Base-by-base conservation (phyloP, 768 basidiomycete species). In the Vararia minispora region DNA sequence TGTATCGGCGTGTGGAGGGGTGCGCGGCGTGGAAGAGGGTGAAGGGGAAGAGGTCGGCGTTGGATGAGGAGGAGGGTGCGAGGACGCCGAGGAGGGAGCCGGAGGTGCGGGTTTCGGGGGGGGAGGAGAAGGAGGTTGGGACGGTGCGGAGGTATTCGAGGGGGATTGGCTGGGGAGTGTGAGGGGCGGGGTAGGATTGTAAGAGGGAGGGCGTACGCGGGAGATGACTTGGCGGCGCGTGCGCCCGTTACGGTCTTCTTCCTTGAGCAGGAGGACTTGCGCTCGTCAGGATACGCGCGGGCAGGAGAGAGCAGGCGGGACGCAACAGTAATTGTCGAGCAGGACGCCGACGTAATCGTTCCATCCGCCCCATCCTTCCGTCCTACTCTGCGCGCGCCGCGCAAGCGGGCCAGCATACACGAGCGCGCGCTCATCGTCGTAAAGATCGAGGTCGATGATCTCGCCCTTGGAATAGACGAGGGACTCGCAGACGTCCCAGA, bases 401-500 rank as follows among this genome's bases (percentile, higher is more conserved):
- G 66, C 67, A 13, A 90, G 66, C 13, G 72, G 61, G 5, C 82
- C 79, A 3, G 76, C 67, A 56, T 83, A 68, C 3, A 85, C 64
- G 32, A 92, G 53, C 17, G 79, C 78, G 24, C 90, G 69, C 31
- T 73, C 78, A 34, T 86, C 78, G 43, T 82, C 74, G 44, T 79
- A 78, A 20, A 87, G 60, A 48, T 88, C 87, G 66, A 94, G 66
- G 48, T 92, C 87, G 26, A 89, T 77, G 13, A 91, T 75, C 56
- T 92, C 88, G 18, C 83, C 88, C 45, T 70, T 76, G 51, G 76
- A 75, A 50, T 76, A 86, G 10, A 74, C 58, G 34, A 94, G 54
- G 48, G 71, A 79, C 60, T 92, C 86, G 46, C 75, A 76, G 3
- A 92, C 61, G 37, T 65, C 76, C 79, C 82, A 86, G 43, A 88